Conservation (phyloP, 768 basidiomycete species). For the Amanita subjunquillea region DNA sequence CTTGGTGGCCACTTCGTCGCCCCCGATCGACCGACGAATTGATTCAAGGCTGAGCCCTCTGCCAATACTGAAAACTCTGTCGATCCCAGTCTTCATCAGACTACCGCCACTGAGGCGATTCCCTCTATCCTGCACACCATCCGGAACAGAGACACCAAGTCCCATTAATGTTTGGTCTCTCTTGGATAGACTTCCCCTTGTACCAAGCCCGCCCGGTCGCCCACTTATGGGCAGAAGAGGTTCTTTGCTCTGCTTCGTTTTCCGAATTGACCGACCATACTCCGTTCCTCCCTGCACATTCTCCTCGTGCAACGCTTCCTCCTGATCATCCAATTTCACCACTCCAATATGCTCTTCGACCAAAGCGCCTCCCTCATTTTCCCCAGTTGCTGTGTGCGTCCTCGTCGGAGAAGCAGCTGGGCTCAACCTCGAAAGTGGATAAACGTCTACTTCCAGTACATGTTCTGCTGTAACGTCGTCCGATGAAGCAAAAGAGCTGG, state of each 20-base stretch:
- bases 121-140: background rate
- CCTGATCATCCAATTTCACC: background rate
- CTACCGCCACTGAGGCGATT: conserved; percentile 19
- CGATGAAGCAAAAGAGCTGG: conserved; percentile 22
- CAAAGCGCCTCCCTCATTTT: conserved; percentile 1
- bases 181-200: conserved; percentile 15
- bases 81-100: conserved; percentile 47
- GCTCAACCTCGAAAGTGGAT: conserved; percentile 7
- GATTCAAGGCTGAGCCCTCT: conserved; percentile 46
- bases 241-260: conserved; percentile 59
- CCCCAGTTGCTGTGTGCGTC: conserved; percentile 7
- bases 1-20: background rate
- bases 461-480: conserved; percentile 12
- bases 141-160: conserved; percentile 1
- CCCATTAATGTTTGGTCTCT: background rate
- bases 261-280: conserved; percentile 14
- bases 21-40: conserved; percentile 21
- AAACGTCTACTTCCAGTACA: conserved; percentile 17
- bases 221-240: conserved; percentile 55
- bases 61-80: conserved; percentile 44
- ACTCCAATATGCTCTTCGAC: background rate
- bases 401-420: background rate
- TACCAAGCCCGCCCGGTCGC: conserved; percentile 13
- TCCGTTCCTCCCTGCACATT: background rate
- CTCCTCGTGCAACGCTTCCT: background rate